Evolutionary conservation across 1,284 basidiomycete species (phyloP), one percentile per base, ranked within the genome.

Genomic region (Boletus albobrunnescens): DNA sequence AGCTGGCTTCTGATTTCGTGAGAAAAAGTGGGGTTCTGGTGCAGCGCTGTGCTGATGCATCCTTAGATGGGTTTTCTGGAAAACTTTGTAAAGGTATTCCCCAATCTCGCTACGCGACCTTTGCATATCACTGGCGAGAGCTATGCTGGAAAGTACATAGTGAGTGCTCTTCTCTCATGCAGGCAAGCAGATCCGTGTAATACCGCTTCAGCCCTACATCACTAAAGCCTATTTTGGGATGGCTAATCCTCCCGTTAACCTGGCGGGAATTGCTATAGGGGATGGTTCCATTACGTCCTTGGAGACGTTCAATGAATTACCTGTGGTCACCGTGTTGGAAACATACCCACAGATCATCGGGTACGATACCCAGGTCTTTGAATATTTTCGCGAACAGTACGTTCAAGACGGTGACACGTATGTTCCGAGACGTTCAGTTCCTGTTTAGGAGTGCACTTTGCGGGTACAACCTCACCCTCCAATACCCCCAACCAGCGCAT

Each of bases 1-100:
- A 35, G 20, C 13, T 35, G 19, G 33, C 33, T 1, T 4, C 19
- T 14, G 33, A 35, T 7, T 35, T 22, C 11, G 33, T 35, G 19
- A 35, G n/a, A n/a, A n/a, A n/a, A 19, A 20, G 1, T 12, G 20
- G 17, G 11, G 5, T 35, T 13, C 9, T 35, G 84, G n/a, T n/a
- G n/a, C n/a, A n/a, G n/a, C 10, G 5, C 11, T 2, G 12, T 12
- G 17, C 12, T 20, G 8, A 35, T 20, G 3, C 33, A 11, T 12
- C 11, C 33, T 11, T 7, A 41, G 40, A 16, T 31, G 22, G 30
- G 40, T 3, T 41, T 41, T n/a, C 22, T 41, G n/a, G 20, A 41
- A 1, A 31, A 41, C 11, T 31, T 41, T 16, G 10, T 41, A 4
- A 41, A 41, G 6, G 30, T 41, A 12, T 41, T 41, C 13, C 40